Base-by-base conservation (phyloP, 495 filamentous ascomycete genomes). In the Lasiosphaeria ovina region DNA sequence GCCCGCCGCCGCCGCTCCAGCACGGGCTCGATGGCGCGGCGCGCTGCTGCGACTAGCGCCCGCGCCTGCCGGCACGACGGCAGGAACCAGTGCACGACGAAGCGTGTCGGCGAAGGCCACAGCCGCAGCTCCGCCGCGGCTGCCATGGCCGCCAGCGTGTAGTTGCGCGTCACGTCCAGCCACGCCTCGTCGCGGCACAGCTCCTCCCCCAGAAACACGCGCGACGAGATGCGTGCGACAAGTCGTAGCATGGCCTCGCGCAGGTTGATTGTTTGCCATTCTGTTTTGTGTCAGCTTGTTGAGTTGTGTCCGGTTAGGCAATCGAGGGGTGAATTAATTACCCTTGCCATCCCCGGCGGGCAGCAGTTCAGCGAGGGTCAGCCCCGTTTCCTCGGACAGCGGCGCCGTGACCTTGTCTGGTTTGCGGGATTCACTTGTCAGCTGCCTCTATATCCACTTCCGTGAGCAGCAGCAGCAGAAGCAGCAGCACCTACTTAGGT, bases 191-290 rank as follows among this genome's bases (percentile, higher is more conserved):
- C 69, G 17, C 76, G 73, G 55, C 76, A 76, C 4, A 82, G 59
- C n/a, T 77, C 69, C 3, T 74, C 65, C 24, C 82, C 82, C 3
- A 82, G 62, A 55, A 84, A 83, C 50, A 80, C 66, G 17, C 76
- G 68, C 2, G 77, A 74, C 0, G 79, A 77, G 14, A 81, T 65
- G 24, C 76, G 76, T 9, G 76, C 68, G 38, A 82, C 64, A 0
- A 81, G 31, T 6, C 66, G 58, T 8, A 76, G 65, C 7, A 76
- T 6, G 14, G 48, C 55, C 3, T 59, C 47, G 1, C 49, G 44
- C 11, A 71, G 51, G 1, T 36, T n/a, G 33, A 68, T 45, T 35
- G 64, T 59, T 36, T 58, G 62, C 73, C 73, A 76, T 35, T 71
- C 68, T 70, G 11, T n/a, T 45, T 55, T 17, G 51, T 55, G 11